Base-by-base conservation (phyloP, 441 rosid genomes). In the Populus trichocarpa region DNA sequence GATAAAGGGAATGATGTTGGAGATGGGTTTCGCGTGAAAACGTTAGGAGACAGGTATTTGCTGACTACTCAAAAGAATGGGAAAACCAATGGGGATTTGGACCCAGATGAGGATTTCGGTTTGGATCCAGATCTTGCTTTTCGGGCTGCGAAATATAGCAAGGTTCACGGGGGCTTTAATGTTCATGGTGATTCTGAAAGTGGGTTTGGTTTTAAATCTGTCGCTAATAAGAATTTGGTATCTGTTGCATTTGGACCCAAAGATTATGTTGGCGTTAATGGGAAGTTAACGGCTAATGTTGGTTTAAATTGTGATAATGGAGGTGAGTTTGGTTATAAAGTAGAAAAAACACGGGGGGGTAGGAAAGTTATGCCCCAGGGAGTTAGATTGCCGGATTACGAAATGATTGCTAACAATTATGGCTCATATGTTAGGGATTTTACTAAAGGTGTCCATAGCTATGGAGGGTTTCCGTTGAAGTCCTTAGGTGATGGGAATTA, bases 391-490 rank as follows among this genome's bases (percentile, higher is more conserved):
- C 78, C 66, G 71, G 79, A 79, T 83, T 82, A 80, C 75, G 74
- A 76, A 83, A 84, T 81, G 78, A n/a, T 78, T 79, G 59, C 79
- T 74, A 79, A 71, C 83, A 74, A 70, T 73, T 77, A 78, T 80
- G 83, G 64, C 69, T 74, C 79, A 57, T 76, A 74, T 35, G 72
- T 80, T 76, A 79, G 80, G 14, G 42, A 20, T 78, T 22, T 66
- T 71, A 77, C 22, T 76, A 69, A 69, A 57, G 70, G 61, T 20
- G 75, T 63, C 13, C 83, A 75, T 72, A 42, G 36, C 57, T 79
- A 83, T 72, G 79, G 74, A 63, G 88, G 85, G 81, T 87, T 87
- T 77, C 91, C 92, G 35, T 80, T 90, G 65, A 87, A 86, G 81
- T 78, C 88, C 22, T 78, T 84, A 13, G 92, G 89, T 79, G 87